Evolutionary conservation across 768 basidiomycete genomes (phyloP).

Genomic region (Phaeotremella skinneri): DNA sequence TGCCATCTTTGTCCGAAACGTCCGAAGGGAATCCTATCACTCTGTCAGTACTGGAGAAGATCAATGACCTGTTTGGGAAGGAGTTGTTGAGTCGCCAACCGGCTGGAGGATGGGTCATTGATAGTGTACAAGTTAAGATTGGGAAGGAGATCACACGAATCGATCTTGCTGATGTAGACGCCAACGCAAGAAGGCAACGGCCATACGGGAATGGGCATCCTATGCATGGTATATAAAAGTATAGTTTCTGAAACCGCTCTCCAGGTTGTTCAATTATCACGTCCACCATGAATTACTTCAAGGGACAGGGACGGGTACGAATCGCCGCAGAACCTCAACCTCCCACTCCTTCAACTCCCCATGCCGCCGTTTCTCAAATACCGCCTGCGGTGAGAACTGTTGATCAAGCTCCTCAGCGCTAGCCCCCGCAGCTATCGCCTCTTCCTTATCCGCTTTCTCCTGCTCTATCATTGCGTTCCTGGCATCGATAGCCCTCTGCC

Average conservation of each 20-base stretch:
- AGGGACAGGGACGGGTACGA: slow-evolving; percentile 41
- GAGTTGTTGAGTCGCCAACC: slow-evolving; percentile 29
- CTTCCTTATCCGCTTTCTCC: slow-evolving; percentile 37
- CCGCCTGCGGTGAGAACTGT: slow-evolving; percentile 19
- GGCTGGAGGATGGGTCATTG: slow-evolving; percentile 40
- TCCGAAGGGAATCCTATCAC: slow-evolving; percentile 22
- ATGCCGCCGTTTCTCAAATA: slow-evolving; percentile 59
- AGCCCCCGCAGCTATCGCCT: slow-evolving; percentile 29
- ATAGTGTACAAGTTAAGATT: slow-evolving; percentile 30
- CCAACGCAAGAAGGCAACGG: too few species aligned
- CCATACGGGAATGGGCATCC: not conserved
- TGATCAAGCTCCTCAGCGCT: slow-evolving; percentile 52
- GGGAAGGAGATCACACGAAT: slow-evolving; percentile 29
- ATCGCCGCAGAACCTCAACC: slow-evolving; percentile 64
- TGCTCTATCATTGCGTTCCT: slow-evolving; percentile 59
- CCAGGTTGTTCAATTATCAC: too few species aligned
- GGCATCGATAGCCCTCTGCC: slow-evolving; percentile 53
- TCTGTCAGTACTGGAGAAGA: slow-evolving; percentile 9
- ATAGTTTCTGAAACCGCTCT: not conserved
- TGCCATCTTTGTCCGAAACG: not conserved
- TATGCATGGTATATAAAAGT: slow-evolving; percentile 3
- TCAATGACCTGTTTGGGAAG: slow-evolving; percentile 24
- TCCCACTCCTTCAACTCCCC: slow-evolving; percentile 73
- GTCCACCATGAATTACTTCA: not conserved
- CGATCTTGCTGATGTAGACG: too few species aligned